phyloP scores from a whole-genome alignment of 768 basidiomycete genomes.

The Lentinula boryana region DNA sequence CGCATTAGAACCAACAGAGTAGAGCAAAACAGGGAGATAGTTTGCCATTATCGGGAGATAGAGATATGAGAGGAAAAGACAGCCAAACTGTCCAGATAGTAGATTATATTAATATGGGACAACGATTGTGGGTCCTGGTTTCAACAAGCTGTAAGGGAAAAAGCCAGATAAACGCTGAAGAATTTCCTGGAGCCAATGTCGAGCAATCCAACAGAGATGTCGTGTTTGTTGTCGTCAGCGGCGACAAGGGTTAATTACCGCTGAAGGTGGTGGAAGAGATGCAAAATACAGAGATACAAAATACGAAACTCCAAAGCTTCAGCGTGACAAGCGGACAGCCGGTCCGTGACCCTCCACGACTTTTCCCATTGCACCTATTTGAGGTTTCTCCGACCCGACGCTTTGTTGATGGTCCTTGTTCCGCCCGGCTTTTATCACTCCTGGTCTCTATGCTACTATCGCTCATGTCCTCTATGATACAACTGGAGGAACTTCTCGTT shows the following conservation, averaged over 20 bases:
- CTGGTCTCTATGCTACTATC: no score
- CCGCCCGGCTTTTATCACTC: not conserved
- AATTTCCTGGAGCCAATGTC: not conserved
- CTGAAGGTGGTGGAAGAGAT: not conserved
- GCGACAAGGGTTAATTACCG: not conserved
- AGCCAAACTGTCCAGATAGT: not conserved
- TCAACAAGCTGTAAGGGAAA: not conserved
- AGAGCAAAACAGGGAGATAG: conserved; percentile 66
- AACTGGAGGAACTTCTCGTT: not conserved
- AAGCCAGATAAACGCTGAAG: not conserved
- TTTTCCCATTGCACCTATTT: not conserved
- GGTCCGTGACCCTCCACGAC: not conserved
- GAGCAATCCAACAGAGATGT: not conserved
- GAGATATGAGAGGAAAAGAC: not conserved
- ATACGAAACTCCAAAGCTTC: not conserved
- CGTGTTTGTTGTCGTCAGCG: not conserved
- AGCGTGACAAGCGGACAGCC: not conserved
- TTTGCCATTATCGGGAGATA: conserved; percentile 42
- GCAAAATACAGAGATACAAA: not conserved
- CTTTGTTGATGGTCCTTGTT: not conserved
- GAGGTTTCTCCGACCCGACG: not conserved
- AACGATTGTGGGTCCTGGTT: not conserved
- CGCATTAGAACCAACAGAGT: conserved; percentile 52
- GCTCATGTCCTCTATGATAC: no score
- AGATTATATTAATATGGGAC: not conserved